Conservation (phyloP, 495 filamentous ascomycete species). For the Trichoderma virens region DNA sequence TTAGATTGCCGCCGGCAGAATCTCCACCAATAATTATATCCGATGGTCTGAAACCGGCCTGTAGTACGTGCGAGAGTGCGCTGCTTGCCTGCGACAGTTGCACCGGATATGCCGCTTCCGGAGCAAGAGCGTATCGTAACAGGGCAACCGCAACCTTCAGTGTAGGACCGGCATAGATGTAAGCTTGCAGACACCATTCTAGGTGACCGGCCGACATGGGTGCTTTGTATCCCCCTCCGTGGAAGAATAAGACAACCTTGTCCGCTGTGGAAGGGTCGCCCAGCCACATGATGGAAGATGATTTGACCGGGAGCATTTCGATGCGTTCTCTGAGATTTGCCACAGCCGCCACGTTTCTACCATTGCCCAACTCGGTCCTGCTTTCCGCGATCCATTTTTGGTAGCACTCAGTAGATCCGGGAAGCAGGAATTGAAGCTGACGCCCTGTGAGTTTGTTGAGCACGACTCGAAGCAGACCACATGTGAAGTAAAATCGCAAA, state of each 20-base stretch:
- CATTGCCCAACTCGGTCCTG: no score
- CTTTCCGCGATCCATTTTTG: no score
- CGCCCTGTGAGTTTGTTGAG: no score
- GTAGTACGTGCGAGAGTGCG: constrained; percentile 19
- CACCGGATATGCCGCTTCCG: constrained; percentile 19
- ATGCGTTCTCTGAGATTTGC: no score
- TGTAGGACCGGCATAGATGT: constrained; percentile 15
- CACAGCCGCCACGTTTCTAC: no score
- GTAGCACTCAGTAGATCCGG: no score
- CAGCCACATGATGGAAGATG: constrained; percentile 21
- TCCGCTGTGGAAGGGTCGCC: constrained; percentile 21
- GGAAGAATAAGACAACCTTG: constrained; percentile 27
- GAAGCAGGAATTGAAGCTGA: no score
- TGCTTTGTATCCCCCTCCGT: constrained; percentile 26
- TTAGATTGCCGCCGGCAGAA: constrained; percentile 27
- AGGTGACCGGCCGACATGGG: constrained; percentile 20
- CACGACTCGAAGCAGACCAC: no score
- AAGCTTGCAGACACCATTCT: constrained; percentile 23
- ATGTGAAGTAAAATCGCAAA: no score
- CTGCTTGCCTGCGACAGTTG: constrained; percentile 23
- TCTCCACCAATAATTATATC: constrained; percentile 27
- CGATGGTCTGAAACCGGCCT: constrained; percentile 17
- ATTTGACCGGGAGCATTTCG: no score
- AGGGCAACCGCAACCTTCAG: constrained; percentile 25
- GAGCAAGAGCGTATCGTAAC: constrained; percentile 25